Evolutionary conservation across 306 rosid genomes (phyloP), one percentile per base, ranked within the genome.

Genomic region (Dalbergia cochinchinensis): DNA sequence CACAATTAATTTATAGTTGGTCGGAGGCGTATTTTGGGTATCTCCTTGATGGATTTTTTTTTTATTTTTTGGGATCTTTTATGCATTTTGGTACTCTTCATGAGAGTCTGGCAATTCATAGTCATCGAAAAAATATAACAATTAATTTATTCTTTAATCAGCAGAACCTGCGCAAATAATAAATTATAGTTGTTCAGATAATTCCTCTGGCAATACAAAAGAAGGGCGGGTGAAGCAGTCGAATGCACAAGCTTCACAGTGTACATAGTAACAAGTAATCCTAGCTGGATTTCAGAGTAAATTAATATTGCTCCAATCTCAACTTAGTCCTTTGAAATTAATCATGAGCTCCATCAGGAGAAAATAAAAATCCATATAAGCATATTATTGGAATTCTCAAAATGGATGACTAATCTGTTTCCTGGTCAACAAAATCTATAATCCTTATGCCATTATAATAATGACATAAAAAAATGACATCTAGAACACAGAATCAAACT

Each of bases 351-450:
- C 39, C 19, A 73, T 35, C 65, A 18, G 7, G 63, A 4, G 41
- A 20, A 50, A 6, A 2, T 1, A 82, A 26, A 53, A 63, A 41
- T 51, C 9, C 60, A 61, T 77, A 55, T 7, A 64, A 41, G 67
- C 80, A 65, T 37, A 37, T 37, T 76, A 63, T 78, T 50, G 86
- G 71, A 71, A 16, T 74, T 82, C 54, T 31, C 73, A 79, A 79
- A 58, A 79, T 37, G 39, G 71, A 73, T 39, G 81, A 60, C 78
- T 80, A 57, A 61, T 35, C 44, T 83, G 83, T 80, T 80, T 69
- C 79, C 82, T 78, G 74, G 81, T 79, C 85, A 79, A 69, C 80
- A 84, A 80, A 80, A 71, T 78, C 70, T 63, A 78, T 65, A 69
- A 70, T n/a, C 66, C 33, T 34, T 12, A 68, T 65, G 18, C 65